Evolutionary conservation across 2,329 filamentous ascomycete species (phyloP).

Genomic region (Chalaropsis ovoidea): DNA sequence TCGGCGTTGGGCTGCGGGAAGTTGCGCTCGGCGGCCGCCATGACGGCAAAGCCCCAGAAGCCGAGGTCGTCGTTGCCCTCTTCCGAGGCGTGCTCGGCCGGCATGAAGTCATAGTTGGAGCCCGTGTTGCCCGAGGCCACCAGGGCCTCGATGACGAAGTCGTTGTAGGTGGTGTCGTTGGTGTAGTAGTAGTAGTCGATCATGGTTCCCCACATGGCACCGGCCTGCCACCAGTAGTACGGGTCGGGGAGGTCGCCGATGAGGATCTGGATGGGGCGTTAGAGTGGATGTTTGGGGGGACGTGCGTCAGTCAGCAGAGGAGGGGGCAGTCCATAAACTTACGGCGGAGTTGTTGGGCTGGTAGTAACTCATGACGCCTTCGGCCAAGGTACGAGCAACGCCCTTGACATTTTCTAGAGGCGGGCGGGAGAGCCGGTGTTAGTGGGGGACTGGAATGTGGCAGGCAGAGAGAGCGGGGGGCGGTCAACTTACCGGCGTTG

Average conservation of each 20-base stretch:
- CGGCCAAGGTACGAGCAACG: conserved; percentile 51
- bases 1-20: conserved; percentile 50
- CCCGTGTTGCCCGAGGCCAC: conserved; percentile 47
- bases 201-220: conserved; percentile 57
- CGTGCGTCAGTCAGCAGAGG: conserved; percentile 23
- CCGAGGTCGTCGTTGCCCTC: conserved; percentile 67
- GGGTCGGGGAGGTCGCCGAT: conserved; percentile 54
- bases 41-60: conserved; percentile 60
- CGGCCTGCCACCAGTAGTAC: conserved; percentile 60
- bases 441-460: background rate
- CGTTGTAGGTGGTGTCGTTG: conserved; percentile 51
- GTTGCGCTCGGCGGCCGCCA: conserved; percentile 58
- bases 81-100: conserved; percentile 44
- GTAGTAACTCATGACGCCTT: conserved; percentile 55
- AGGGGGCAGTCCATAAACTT: background rate
- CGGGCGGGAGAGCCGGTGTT: conserved; percentile 34
- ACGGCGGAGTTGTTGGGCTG: conserved; percentile 41
- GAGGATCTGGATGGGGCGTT: background rate
- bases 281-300: background rate
- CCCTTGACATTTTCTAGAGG: conserved; percentile 46
- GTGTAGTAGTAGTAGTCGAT: conserved; percentile 61
- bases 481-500: conserved; percentile 19
- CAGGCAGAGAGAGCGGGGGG: no score
- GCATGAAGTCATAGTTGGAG: conserved; percentile 50
- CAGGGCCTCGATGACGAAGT: conserved; percentile 48